Evolutionary conservation across 306 rosid genomes (phyloP).

Genomic region (Vigna nakashimae): DNA sequence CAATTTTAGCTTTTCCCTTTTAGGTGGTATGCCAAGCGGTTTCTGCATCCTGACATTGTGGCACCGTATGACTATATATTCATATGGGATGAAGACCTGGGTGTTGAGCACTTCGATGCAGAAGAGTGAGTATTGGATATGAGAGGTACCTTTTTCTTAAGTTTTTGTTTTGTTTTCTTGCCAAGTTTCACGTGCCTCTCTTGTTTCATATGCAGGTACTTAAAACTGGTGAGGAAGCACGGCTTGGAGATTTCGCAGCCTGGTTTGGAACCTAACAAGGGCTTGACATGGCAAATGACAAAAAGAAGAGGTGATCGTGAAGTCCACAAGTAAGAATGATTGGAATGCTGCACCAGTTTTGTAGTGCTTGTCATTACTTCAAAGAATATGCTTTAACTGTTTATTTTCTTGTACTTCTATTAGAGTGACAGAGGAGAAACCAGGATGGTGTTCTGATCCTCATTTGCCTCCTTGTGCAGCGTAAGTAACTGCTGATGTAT

Average conservation of each 20-base stretch:
- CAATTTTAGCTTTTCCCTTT: conserved; percentile 7
- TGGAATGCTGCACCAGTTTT: conserved; percentile 16
- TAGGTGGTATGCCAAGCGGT: conserved; percentile 99
- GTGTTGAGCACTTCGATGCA: conserved; percentile 92
- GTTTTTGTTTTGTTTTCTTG: conserved; percentile 10
- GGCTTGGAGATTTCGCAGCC: conserved; percentile 99
- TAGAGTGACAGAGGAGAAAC: conserved; percentile 84
- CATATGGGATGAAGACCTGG: conserved; percentile 98
- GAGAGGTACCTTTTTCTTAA: neutral
- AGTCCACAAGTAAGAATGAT: conserved; percentile 89
- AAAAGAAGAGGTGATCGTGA: conserved; percentile 87
- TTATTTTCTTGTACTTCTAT: conserved; percentile 36
- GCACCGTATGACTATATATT: conserved; percentile 98
- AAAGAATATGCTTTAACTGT: conserved; percentile 31
- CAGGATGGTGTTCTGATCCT: conserved; percentile 97
- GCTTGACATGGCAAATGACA: conserved; percentile 98
- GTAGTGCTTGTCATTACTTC: neutral
- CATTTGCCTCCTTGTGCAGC: conserved; percentile 98
- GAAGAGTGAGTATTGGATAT: conserved; percentile 76
- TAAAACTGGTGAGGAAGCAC: conserved; percentile 88
- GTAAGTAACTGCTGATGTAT: conserved; percentile 58
- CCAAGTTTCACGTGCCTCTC: conserved; percentile 9
- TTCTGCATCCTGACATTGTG: conserved; percentile 96
- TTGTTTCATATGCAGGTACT: conserved; percentile 60
- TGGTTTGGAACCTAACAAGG: conserved; percentile 89